Conservation (phyloP, 441 rosid species). For the Raphanus hybrid region DNA sequence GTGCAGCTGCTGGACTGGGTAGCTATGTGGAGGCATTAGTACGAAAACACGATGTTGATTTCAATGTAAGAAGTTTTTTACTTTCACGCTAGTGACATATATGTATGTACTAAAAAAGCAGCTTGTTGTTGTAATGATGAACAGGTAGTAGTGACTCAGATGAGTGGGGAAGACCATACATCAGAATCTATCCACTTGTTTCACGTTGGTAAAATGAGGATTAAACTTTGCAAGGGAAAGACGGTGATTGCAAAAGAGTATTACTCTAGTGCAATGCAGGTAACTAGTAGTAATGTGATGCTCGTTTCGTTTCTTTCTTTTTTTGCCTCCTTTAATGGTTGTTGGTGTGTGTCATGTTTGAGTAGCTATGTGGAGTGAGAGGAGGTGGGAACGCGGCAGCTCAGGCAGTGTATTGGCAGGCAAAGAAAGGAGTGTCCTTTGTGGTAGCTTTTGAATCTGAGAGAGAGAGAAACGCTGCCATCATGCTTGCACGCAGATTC, state of each 20-base stretch:
- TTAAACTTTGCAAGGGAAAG: conserved; percentile 85
- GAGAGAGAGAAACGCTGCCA: conserved; percentile 89
- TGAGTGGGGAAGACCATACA: conserved; percentile 66
- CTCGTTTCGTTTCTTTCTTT: not conserved
- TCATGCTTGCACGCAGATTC: conserved; percentile 92
- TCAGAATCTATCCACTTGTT: conserved; percentile 84
- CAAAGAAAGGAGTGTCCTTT: conserved; percentile 69
- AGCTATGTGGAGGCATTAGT: conserved; percentile 94
- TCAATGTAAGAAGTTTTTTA: conserved; percentile 60
- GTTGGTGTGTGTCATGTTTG: not conserved
- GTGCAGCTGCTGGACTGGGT: conserved; percentile 93
- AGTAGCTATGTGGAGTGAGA: conserved; percentile 94
- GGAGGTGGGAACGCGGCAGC: conserved; percentile 99
- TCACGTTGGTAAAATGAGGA: conserved; percentile 97
- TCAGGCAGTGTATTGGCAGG: conserved; percentile 95
- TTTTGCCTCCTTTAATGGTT: not conserved
- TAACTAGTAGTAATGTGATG: conserved; percentile 19
- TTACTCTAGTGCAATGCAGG: conserved; percentile 88
- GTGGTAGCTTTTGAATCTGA: conserved; percentile 89
- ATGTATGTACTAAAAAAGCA: not conserved
- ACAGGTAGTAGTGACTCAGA: conserved; percentile 86
- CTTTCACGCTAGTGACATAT: conserved; percentile 12
- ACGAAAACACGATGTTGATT: conserved; percentile 86
- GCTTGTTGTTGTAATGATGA: conserved; percentile 5
- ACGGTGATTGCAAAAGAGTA: conserved; percentile 79